Evolutionary conservation across 495 filamentous ascomycete genomes (phyloP).

Genomic region (Aspergillus hancockii): DNA sequence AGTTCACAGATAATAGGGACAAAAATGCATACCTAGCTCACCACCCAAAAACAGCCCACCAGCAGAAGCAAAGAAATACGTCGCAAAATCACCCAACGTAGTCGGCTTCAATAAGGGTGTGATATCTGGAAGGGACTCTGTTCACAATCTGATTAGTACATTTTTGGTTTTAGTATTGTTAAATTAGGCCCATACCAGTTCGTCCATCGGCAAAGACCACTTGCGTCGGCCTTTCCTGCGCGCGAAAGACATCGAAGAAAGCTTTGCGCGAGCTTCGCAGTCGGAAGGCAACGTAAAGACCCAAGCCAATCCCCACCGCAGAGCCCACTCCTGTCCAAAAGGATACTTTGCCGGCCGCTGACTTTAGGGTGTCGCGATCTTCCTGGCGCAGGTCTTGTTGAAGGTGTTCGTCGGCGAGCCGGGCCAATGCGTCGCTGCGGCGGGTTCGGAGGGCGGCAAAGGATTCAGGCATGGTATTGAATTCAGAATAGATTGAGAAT

Average conservation of each 20-base stretch:
- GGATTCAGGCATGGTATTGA: constrained; percentile 43
- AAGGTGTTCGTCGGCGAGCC: constrained; percentile 63
- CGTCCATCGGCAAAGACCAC: constrained; percentile 63
- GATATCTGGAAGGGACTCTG: constrained; percentile 64
- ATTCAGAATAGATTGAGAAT: neutral
- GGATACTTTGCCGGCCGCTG: constrained; percentile 53
- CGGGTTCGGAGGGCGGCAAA: constrained; percentile 57
- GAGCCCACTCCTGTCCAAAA: constrained; percentile 59
- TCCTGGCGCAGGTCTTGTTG: constrained; percentile 59
- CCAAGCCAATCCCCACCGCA: constrained; percentile 58
- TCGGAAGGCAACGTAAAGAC: constrained; percentile 57
- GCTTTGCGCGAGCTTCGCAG: constrained; percentile 53
- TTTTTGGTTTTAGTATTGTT: neutral
- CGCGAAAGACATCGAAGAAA: constrained; percentile 61
- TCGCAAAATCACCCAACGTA: constrained; percentile 58
- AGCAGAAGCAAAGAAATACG: constrained; percentile 61
- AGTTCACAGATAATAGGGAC: neutral
- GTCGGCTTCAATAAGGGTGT: constrained; percentile 58
- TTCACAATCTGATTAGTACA: neutral
- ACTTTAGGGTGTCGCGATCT: constrained; percentile 59
- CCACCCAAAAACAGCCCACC: constrained; percentile 67
- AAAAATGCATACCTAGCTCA: constrained; percentile 45
- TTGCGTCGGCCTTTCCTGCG: constrained; percentile 57
- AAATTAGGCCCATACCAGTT: constrained; percentile 43
- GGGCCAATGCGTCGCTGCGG: constrained; percentile 52